Evolutionary conservation across 2,329 filamentous ascomycete genomes (phyloP).

Genomic region (Aspergillus sp.): DNA sequence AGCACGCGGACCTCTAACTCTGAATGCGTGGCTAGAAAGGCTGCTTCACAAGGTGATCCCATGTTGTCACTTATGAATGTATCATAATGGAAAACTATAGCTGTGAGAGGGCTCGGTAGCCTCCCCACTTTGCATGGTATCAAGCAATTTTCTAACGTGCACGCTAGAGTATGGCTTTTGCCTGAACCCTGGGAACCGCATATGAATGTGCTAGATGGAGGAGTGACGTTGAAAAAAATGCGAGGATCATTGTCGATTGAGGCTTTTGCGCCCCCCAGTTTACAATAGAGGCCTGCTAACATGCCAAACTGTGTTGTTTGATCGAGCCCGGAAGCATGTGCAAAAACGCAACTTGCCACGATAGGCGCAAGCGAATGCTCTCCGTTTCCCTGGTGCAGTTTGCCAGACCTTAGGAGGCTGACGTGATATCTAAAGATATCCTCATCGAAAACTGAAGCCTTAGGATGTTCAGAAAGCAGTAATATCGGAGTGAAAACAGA

Average conservation of each 20-base stretch:
- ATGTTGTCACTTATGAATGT: conserved; percentile 51
- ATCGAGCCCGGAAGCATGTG: background rate
- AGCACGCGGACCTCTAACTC: conserved; percentile 54
- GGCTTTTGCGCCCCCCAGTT: background rate
- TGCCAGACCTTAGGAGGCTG: background rate
- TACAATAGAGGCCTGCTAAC: background rate
- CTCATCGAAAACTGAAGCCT: background rate
- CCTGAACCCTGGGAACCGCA: conserved; percentile 39
- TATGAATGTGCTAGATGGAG: conserved; percentile 46
- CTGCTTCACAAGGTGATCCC: conserved; percentile 59
- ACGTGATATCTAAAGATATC: background rate
- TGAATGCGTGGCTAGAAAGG: conserved; percentile 50
- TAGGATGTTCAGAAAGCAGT: background rate
- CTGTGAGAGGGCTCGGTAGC: conserved; percentile 44
- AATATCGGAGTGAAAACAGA: background rate
- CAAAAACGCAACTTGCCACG: background rate
- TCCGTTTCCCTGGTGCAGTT: background rate
- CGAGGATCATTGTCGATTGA: background rate
- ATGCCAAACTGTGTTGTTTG: background rate
- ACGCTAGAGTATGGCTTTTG: conserved; percentile 37
- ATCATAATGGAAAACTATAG: conserved; percentile 66
- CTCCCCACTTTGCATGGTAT: conserved; percentile 38
- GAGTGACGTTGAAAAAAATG: conserved; percentile 13
- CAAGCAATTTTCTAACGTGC: background rate
- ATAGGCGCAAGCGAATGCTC: background rate